phyloP scores from a whole-genome alignment of 495 filamentous ascomycete genomes.

The Lasiosphaeris hirsuta region DNA sequence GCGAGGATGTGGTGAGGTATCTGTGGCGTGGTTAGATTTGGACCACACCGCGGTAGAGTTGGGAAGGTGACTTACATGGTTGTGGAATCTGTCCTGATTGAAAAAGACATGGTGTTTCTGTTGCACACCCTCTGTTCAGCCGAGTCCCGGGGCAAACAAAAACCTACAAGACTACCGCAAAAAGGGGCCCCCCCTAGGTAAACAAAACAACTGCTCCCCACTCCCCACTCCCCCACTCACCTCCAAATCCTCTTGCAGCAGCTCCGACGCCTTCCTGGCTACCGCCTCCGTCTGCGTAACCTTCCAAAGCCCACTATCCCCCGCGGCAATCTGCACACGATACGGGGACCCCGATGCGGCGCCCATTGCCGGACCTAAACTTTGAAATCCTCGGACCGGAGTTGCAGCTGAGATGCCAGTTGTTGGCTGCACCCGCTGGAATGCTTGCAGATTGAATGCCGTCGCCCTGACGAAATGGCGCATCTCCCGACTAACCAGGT shows the following conservation, averaged over 20 bases:
- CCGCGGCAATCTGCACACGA: conserved; percentile 55
- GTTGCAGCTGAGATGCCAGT: too few species aligned
- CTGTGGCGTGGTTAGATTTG: too few species aligned
- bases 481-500: too few species aligned
- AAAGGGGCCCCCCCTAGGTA: neutral
- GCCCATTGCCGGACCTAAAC: neutral
- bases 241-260: conserved; percentile 72
- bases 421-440: too few species aligned
- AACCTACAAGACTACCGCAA: too few species aligned
- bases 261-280: conserved; percentile 56
- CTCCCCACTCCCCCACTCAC: too few species aligned
- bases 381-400: neutral
- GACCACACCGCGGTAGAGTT: too few species aligned
- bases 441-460: too few species aligned
- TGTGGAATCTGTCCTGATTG: conserved; percentile 65
- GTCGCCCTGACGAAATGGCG: too few species aligned
- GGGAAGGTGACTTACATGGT: conserved; percentile 39
- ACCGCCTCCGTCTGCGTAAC: conserved; percentile 52
- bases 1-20: conserved; percentile 72
- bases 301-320: conserved; percentile 57
- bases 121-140: neutral
- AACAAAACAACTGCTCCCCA: too few species aligned
- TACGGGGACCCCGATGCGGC: conserved; percentile 62
- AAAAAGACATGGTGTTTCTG: conserved; percentile 74
- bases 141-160: too few species aligned